These are phyloP conservation scores for Solanum stenotomum DNA, from an alignment of 257 asterid species.

Conservation along the genomic window DNA sequence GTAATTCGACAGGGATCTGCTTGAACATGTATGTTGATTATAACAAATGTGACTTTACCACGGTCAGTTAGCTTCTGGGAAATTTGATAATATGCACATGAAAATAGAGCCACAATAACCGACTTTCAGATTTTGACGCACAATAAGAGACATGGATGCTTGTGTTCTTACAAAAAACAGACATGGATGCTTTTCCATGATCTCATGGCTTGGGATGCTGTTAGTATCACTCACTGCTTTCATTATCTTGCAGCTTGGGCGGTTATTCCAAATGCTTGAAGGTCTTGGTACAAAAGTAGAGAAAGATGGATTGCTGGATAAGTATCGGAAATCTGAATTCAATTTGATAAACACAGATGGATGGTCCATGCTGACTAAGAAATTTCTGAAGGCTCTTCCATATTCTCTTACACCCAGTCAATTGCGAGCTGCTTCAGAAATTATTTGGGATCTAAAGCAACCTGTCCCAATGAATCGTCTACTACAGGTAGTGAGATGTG, in stretches of 20 bases:
- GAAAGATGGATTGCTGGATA: conserved; percentile 63
- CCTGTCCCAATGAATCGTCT: conserved; percentile 94
- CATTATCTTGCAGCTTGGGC: conserved; percentile 47
- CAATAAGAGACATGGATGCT: not conserved
- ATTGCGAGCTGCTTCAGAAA: conserved; percentile 73
- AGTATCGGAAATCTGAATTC: conserved; percentile 55
- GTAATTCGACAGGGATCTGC: not conserved
- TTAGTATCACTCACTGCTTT: not conserved
- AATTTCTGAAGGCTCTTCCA: conserved; percentile 66
- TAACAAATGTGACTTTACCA: not conserved
- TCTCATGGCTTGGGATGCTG: not conserved
- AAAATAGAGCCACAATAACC: not conserved
- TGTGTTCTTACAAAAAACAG: not conserved
- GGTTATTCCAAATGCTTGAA: conserved; percentile 89
- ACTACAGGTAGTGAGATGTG: conserved; percentile 48
- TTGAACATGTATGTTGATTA: not conserved
- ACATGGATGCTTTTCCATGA: not conserved
- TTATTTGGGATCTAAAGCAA: conserved; percentile 87
- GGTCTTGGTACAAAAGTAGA: conserved; percentile 72
- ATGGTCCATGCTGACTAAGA: conserved; percentile 66
- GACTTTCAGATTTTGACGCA: not conserved
- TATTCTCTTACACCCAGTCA: conserved; percentile 82
- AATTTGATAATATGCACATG: not conserved
- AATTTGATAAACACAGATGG: conserved; percentile 42
- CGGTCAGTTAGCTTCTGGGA: not conserved